These are phyloP conservation scores for Alternaria solani DNA, from an alignment of 2,329 filamentous ascomycete genomes.

Conservation along the genomic window DNA sequence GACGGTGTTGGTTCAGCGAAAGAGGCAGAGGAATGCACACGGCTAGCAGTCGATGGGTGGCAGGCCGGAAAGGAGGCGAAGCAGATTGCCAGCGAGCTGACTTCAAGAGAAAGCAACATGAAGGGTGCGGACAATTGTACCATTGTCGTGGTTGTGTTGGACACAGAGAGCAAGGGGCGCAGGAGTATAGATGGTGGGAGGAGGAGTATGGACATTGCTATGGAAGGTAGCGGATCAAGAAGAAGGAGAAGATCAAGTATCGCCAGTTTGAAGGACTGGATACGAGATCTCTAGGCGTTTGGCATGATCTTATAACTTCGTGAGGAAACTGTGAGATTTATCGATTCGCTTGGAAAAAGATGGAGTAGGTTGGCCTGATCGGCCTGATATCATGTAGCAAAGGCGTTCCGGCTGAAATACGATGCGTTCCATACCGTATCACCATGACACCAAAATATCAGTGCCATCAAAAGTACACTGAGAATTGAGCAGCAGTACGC, in stretches of 20 bases:
- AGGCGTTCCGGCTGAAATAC: neutral
- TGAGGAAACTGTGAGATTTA: neutral
- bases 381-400: neutral
- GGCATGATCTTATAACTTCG: neutral
- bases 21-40: slow-evolving; percentile 28
- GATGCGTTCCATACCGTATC: neutral
- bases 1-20: slow-evolving; percentile 33
- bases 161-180: slow-evolving; percentile 20
- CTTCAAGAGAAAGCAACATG: slow-evolving; percentile 21
- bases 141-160: slow-evolving; percentile 28
- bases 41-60: slow-evolving; percentile 25
- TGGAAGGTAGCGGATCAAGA: slow-evolving; percentile 7
- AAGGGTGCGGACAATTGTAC: slow-evolving; percentile 36
- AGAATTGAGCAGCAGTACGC: neutral
- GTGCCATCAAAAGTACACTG: neutral
- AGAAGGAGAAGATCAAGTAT: slow-evolving; percentile 19
- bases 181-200: slow-evolving; percentile 21
- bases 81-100: slow-evolving; percentile 29
- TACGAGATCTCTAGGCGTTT: slow-evolving; percentile 14
- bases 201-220: slow-evolving; percentile 14
- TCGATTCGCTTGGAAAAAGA: neutral
- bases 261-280: slow-evolving; percentile 25
- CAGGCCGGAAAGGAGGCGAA: slow-evolving; percentile 22
- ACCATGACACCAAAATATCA: neutral
- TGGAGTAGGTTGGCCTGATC: neutral